Evolutionary conservation across 1,284 basidiomycete species (phyloP).

Genomic region (Peniophora sp.): DNA sequence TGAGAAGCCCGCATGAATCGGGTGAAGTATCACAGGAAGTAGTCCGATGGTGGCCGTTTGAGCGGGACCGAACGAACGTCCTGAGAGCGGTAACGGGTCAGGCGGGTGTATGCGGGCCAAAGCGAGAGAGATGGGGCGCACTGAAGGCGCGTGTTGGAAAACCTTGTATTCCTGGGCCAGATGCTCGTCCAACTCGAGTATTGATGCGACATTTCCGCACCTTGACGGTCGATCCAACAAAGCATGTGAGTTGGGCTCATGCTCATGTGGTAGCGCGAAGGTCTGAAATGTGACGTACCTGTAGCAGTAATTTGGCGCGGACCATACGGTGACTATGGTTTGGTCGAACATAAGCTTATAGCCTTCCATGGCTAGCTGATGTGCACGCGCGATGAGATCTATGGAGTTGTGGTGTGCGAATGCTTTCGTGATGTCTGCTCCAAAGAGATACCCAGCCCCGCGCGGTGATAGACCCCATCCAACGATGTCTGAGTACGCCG

Average conservation of each 20-base stretch:
- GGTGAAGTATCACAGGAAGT: conserved; percentile 48
- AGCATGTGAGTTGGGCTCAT: neutral
- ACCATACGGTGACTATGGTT: conserved; percentile 97
- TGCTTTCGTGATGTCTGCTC: conserved; percentile 82
- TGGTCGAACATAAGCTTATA: conserved; percentile 98
- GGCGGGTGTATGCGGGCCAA: conserved; percentile 14
- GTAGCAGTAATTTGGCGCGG: conserved; percentile 98
- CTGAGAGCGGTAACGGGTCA: conserved; percentile 23
- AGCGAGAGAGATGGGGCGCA: conserved; percentile 25
- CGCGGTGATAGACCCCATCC: conserved; percentile 97
- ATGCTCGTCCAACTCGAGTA: conserved; percentile 87
- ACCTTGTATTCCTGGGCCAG: conserved; percentile 90
- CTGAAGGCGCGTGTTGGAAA: conserved; percentile 71
- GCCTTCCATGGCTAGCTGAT: conserved; percentile 98
- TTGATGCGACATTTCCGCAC: conserved; percentile 92
- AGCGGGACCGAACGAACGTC: conserved; percentile 84
- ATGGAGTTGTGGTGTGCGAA: conserved; percentile 92
- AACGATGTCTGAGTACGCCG: conserved; percentile 60
- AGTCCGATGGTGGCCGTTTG: conserved; percentile 83
- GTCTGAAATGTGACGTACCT: conserved; percentile 50
- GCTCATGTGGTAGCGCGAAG: conserved; percentile 4
- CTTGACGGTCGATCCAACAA: conserved; percentile 35
- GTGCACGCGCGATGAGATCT: conserved; percentile 93
- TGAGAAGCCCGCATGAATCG: too few species aligned
- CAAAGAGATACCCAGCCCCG: conserved; percentile 94